These are phyloP conservation scores for Fusarium redolens DNA, from an alignment of 2,329 filamentous ascomycete genomes.

Conservation along the genomic window DNA sequence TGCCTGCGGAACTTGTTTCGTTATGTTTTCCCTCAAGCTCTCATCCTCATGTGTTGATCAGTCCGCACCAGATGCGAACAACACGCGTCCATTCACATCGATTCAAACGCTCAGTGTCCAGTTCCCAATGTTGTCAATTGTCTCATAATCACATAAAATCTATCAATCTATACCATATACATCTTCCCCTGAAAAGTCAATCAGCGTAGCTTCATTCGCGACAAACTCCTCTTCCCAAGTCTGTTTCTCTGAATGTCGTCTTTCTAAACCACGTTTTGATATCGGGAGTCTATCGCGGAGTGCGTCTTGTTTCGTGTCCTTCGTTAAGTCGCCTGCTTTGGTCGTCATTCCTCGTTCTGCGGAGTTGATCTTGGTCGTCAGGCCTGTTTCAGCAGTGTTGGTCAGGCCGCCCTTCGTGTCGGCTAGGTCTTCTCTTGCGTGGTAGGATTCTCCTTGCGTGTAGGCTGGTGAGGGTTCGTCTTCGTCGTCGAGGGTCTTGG, in stretches of 20 bases:
- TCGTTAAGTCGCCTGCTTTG: neutral
- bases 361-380: neutral
- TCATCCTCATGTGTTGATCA: no score
- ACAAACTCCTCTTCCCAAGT: constrained; percentile 33
- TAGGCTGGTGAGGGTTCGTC: constrained; percentile 15
- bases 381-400: neutral
- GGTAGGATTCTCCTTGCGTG: constrained; percentile 13
- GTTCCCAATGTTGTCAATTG: constrained; percentile 10
- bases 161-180: constrained; percentile 28
- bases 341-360: neutral
- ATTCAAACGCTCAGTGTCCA: neutral
- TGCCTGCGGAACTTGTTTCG: no score
- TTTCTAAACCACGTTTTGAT: constrained; percentile 29
- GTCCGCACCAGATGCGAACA: no score
- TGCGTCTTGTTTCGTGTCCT: constrained; percentile 7
- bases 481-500: constrained; percentile 31
- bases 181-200: constrained; percentile 34
- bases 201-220: constrained; percentile 33
- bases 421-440: constrained; percentile 7
- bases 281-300: constrained; percentile 14
- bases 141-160: constrained; percentile 20
- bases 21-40: no score
- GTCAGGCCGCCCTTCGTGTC: neutral
- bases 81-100: no score
- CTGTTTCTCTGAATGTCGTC: constrained; percentile 19